Evolutionary conservation across 208 protist genomes (phyloP), one percentile per base, ranked within the genome.

Genomic region (Leishmania amazonensis): DNA sequence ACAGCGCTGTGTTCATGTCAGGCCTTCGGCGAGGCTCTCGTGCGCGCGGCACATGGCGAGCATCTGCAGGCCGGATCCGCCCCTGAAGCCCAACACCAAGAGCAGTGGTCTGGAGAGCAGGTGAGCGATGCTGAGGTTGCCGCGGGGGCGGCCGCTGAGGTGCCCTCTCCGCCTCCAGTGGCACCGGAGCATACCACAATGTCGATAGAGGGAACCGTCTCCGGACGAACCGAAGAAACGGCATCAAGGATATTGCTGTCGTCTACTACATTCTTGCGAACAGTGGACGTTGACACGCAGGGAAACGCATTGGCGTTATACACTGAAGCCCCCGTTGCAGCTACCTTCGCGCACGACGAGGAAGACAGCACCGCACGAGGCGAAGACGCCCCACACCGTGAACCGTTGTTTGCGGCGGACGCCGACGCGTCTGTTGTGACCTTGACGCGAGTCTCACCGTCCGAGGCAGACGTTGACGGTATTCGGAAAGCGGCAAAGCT

Each of bases 111-210:
- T 91, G 75, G 9, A 4, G 54, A 49, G 31, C 35, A 40, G 15
- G 95, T 83, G 77, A 92, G 31, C 0, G 3, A 2, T 84, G 75
- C 2, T 91, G 91, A 8, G 71, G 94, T 75, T 40, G 94, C 13
- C 65, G 73, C 1, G 79, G 93, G n/a, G 86, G 88, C 49, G 72
- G 75, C 17, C 45, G 17, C 3, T 47, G 73, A 58, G 53, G 8
- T 42, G 15, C 31, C 17, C 6, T 24, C n/a, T 62, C 19, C 73
- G 15, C 31, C 51, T 7, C 11, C 31, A 47, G 21, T 13, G 19
- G 53, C 45, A 45, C 17, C 13, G 15, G 35, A 76, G 51, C 28
- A 28, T 5, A 24, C 28, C 40, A 38, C 45, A 9, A 45, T 24
- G 42, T 54, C 24, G 8, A 45, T 38, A 28, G 42, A 74, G 42